Conservation (phyloP, 495 filamentous ascomycete species). For the Usnea hakonensis region DNA sequence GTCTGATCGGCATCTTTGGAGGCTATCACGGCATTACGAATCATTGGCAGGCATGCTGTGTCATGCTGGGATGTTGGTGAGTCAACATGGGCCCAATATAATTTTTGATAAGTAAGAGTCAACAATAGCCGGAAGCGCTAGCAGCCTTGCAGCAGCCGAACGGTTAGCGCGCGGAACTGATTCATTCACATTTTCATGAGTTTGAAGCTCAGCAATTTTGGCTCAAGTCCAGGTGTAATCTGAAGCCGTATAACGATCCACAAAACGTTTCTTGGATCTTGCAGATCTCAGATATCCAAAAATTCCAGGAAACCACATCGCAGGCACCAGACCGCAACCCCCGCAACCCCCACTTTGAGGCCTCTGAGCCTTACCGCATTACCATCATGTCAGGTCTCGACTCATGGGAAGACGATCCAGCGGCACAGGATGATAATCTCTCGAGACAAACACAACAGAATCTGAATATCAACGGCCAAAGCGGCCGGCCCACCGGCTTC, state of each 20-base stretch:
- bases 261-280: neutral
- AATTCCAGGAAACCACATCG: neutral
- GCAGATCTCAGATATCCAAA: neutral
- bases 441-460: constrained; percentile 71
- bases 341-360: neutral
- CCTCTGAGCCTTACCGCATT: neutral
- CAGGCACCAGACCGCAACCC: neutral
- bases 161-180: neutral
- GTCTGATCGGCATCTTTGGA: too few species aligned
- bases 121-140: constrained; percentile 7
- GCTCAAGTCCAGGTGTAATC: neutral
- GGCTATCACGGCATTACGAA: neutral
- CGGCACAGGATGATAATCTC: constrained; percentile 78
- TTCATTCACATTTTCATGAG: neutral
- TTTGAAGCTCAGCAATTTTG: neutral
- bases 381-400: constrained; percentile 73
- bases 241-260: neutral
- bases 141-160: constrained; percentile 8
- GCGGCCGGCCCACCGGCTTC: constrained; percentile 43
- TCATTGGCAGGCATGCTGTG: neutral
- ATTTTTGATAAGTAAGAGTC: constrained; percentile 7
- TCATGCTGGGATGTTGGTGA: neutral
- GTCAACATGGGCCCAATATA: neutral
- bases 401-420: constrained; percentile 93
- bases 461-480: constrained; percentile 59